Evolutionary conservation across 768 basidiomycete genomes (phyloP), one percentile per base, ranked within the genome.

Genomic region (Pleurotus ostreatus): DNA sequence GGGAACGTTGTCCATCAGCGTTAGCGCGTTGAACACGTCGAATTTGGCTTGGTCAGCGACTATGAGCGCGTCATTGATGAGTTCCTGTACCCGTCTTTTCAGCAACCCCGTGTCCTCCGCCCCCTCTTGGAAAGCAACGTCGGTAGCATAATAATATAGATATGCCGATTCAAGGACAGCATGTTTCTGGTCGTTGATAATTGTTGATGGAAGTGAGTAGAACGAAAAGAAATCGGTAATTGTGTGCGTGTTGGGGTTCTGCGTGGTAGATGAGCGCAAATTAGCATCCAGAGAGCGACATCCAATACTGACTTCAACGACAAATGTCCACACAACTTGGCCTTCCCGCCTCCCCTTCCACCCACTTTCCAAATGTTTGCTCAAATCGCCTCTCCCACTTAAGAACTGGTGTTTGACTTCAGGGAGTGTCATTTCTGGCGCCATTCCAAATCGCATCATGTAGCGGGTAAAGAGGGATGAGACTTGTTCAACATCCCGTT

Each of bases 181-280:
- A 66, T 94, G 73, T 61, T 86, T 89, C n/a, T 77, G 59, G 61
- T 83, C 84, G 52, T 83, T 80, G 67, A 98, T 92, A 59, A 98
- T 85, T 1, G 93, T 90, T 4, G 96, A 98, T 0, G 97, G 96
- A 20, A 99, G 83, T 12, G 91, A 91, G 70, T 97, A 99, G 76
- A 98, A 96, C 7, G 96, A 95, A 72, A 98, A 88, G 66, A 95
- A 90, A 72, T 99, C 97, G 1, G 96, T 98, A 63, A 99, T 87
- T 59, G 80, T 79, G 57, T 88, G 83, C 2, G 89, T 88, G 57
- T 81, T 71, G 1, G 91, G 89, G 69, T 98, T 82, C 95, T 98
- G 59, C 20, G 39, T n/a, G 2, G 23, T 37, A 38, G 23, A 45
- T 20, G 43, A 40, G 13, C 22, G 15, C 41, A 55, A 34, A 13